phyloP scores from a whole-genome alignment of 164 flowering plant species.

The Liquidambar formosana region DNA sequence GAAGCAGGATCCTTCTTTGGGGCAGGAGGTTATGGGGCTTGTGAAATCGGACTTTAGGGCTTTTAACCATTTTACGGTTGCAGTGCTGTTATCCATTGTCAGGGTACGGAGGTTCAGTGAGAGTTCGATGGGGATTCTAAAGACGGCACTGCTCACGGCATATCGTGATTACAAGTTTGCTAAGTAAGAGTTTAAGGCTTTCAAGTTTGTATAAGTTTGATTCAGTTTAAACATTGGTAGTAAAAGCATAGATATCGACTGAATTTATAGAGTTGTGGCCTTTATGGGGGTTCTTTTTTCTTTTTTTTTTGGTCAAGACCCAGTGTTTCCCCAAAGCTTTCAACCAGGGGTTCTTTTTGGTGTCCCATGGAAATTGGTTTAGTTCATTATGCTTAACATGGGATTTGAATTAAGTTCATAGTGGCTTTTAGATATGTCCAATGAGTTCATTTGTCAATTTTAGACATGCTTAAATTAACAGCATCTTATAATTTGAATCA shows the following conservation, averaged over 20 bases:
- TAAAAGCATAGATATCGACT: no score
- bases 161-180: conserved; percentile 57
- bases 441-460: neutral
- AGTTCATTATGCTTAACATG: neutral
- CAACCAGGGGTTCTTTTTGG: no score
- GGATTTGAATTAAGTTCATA: neutral
- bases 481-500: no score
- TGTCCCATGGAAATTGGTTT: no score
- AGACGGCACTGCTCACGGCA: conserved; percentile 47
- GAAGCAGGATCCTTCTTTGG: conserved; percentile 87
- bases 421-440: neutral
- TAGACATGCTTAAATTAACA: no score
- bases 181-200: conserved; percentile 31
- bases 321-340: no score
- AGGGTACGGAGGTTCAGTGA: conserved; percentile 70
- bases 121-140: conserved; percentile 53
- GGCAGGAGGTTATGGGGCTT: conserved; percentile 65
- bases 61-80: conserved; percentile 66
- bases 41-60: conserved; percentile 53
- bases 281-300: neutral
- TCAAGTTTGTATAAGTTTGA: neutral
- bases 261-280: neutral
- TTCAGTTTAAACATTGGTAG: neutral
- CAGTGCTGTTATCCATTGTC: conserved; percentile 63
- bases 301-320: no score